phyloP scores from a whole-genome alignment of 257 asterid species.

The Gardenia jasminoides region DNA sequence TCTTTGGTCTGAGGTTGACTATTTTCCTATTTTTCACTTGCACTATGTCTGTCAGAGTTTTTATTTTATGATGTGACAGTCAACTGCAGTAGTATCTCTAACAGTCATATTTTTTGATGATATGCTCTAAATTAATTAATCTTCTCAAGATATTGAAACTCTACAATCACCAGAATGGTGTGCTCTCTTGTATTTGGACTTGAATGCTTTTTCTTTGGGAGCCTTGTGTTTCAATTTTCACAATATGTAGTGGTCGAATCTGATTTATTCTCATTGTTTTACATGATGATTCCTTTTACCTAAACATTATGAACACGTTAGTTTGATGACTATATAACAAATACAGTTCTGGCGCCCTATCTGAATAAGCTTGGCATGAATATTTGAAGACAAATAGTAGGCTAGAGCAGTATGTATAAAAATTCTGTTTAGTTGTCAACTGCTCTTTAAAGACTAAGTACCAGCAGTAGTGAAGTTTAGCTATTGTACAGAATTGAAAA shows the following conservation, averaged over 20 bases:
- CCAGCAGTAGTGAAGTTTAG: neutral
- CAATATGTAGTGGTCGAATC: neutral
- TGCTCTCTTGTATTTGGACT: neutral
- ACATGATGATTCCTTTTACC: neutral
- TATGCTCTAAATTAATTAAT: neutral
- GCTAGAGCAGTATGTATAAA: neutral
- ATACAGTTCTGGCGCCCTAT: neutral
- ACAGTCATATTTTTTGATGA: neutral
- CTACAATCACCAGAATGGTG: neutral
- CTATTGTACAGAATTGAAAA: neutral
- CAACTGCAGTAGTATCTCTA: neutral
- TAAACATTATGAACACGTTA: neutral
- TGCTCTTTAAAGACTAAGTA: neutral
- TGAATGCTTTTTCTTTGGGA: neutral
- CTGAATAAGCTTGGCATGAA: neutral
- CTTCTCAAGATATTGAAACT: neutral
- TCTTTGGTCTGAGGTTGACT: conserved; percentile 10
- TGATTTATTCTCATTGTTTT: neutral
- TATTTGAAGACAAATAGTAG: neutral
- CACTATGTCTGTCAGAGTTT: neutral
- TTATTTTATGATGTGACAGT: neutral
- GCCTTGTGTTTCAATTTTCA: neutral
- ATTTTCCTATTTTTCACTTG: neutral
- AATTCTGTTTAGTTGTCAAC: neutral
- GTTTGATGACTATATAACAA: neutral